phyloP scores from a whole-genome alignment of 345 rosid species.

The Excoecaria agallocha region DNA sequence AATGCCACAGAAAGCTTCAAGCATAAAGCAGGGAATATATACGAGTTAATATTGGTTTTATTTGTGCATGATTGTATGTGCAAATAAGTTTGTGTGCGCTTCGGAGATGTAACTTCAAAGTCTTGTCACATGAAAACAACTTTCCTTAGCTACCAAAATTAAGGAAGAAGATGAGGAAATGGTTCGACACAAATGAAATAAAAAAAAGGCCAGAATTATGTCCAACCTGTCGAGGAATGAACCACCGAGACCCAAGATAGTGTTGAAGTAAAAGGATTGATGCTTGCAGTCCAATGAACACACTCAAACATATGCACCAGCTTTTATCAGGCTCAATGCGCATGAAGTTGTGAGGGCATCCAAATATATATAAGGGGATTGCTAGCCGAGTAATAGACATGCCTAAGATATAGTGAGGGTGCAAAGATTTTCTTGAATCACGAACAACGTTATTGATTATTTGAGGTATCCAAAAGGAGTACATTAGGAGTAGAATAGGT shows the following conservation, averaged over 20 bases:
- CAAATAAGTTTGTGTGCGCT: background rate
- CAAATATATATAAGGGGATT: conserved; percentile 78
- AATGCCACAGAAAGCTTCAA: background rate
- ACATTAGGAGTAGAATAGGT: conserved; percentile 71
- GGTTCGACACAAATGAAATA: background rate
- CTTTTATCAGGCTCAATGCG: conserved; percentile 74
- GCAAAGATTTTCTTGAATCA: conserved; percentile 94
- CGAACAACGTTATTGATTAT: conserved; percentile 77
- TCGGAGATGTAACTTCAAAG: background rate
- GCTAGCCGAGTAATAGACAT: conserved; percentile 86
- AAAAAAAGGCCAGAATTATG: conserved; percentile 8
- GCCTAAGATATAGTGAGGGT: conserved; percentile 90
- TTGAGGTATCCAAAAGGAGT: conserved; percentile 97
- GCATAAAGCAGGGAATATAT: background rate
- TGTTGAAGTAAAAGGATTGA: conserved; percentile 88
- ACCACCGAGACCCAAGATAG: conserved; percentile 93
- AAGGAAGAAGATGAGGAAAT: background rate
- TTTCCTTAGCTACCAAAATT: background rate
- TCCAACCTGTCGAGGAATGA: conserved; percentile 90
- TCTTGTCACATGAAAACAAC: background rate
- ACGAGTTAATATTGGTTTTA: background rate
- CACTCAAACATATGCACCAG: conserved; percentile 73
- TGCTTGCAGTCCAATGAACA: conserved; percentile 76
- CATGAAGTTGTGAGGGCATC: conserved; percentile 96
- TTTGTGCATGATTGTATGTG: background rate